These are phyloP conservation scores for Pseudovirgaria hyperparasitica DNA, from an alignment of 2,329 filamentous ascomycete species.

Conservation along the genomic window DNA sequence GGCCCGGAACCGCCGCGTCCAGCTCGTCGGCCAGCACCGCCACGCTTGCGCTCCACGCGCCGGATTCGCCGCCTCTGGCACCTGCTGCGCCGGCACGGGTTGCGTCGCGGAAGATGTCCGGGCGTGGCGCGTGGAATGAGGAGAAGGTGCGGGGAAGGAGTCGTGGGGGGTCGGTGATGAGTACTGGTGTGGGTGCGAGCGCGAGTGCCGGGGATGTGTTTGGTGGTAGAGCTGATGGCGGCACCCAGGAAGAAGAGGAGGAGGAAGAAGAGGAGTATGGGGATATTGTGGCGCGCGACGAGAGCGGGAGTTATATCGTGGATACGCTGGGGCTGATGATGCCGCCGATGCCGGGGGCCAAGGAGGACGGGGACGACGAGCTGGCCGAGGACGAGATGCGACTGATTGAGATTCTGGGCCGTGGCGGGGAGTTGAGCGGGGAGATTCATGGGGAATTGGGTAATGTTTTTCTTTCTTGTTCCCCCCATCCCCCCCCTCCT, in stretches of 20 bases:
- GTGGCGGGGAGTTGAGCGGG: conserved; percentile 7
- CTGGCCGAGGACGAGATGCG: conserved; percentile 6
- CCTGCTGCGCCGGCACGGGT: neutral
- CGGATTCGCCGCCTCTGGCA: neutral
- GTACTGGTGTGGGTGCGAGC: too few species aligned
- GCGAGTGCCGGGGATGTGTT: too few species aligned
- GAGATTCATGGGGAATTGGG: conserved; percentile 5
- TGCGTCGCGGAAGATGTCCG: neutral
- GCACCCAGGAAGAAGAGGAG: neutral
- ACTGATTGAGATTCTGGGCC: conserved; percentile 9
- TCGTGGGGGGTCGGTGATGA: too few species aligned
- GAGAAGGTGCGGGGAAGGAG: too few species aligned
- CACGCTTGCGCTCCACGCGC: conserved; percentile 4
- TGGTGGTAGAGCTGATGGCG: too few species aligned
- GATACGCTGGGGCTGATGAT: conserved; percentile 33
- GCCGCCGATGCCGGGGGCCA: conserved; percentile 12
- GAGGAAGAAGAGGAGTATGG: conserved; percentile 15
- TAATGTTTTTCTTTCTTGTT: neutral
- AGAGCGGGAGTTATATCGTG: conserved; percentile 32
- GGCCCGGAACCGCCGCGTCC: conserved; percentile 5
- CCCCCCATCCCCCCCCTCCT: neutral
- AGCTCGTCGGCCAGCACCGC: conserved; percentile 7
- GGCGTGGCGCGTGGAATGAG: neutral
- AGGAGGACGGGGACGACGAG: neutral
- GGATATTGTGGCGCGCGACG: conserved; percentile 35